Base-by-base conservation (phyloP, 805 yeast genomes). In the Yarrowia divulgata region DNA sequence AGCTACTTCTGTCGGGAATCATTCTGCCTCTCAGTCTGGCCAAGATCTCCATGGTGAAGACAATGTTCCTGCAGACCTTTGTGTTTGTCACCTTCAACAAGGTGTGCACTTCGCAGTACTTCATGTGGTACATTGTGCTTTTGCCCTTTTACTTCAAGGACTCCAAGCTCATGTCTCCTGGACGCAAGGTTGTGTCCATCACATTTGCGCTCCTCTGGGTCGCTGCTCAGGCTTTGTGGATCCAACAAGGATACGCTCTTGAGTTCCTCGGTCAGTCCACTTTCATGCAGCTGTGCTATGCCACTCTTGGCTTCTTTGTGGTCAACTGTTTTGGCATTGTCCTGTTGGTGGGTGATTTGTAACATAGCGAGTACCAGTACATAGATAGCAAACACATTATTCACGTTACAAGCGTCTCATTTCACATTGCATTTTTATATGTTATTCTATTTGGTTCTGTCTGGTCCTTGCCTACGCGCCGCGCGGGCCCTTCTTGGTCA, bases 91-190 rank as follows among this genome's bases (percentile, higher is more conserved):
- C 91, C 0, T 90, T 85, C 78, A 90, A 90, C 79, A 90, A 90
- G 78, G 95, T 90, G 29, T 88, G 92, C 74, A 95, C 99, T 0
- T 91, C 97, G 0, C 99, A 95, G 80, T 95, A 95, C 79, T 95
- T 95, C 78, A 86, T 94, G 71, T 95, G 99, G 99, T 95, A 90
- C 75, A 79, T 95, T 73, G 90, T 93, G 14, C 86, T 93, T 72
- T 77, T 94, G 52, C 98, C 99, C 1, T 85, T 90, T 68, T 88
- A 81, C 74, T 76, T 92, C 8, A 81, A 88, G 1, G 75, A 54
- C 45, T 66, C 69, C 16, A 76, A 74, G 1, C 72, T 84, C 1
- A 70, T 79, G 0, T 71, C 76, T 0, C 71, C 68, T 0, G 68
- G 74, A 4, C 76, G 76, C 60, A 60, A 35, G n/a, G 50, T 23